These are phyloP conservation scores for Xylaria sp. DNA, from an alignment of 2,329 filamentous ascomycete species.

Conservation along the genomic window DNA sequence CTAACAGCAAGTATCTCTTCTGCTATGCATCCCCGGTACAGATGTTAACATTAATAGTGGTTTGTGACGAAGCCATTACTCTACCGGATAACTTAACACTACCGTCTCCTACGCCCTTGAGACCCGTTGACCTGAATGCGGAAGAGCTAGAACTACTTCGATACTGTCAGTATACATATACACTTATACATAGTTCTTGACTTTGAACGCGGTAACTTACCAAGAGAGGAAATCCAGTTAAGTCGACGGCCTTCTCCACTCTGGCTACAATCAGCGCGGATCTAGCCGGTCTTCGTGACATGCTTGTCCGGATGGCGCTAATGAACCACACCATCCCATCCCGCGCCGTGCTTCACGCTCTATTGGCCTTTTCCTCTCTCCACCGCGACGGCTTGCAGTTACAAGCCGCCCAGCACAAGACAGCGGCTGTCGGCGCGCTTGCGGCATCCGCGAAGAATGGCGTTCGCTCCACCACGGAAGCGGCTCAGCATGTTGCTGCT, in stretches of 20 bases:
- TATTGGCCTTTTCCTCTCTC: constrained; percentile 31
- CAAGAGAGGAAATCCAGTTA: constrained; percentile 14
- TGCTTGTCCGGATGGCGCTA: constrained; percentile 27
- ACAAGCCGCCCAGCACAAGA: constrained; percentile 31
- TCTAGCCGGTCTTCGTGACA: constrained; percentile 20
- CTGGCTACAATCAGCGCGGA: constrained; percentile 23
- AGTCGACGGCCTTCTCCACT: constrained; percentile 21
- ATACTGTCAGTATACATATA: constrained; percentile 27
- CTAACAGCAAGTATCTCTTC: constrained; percentile 21
- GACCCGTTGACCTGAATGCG: constrained; percentile 15
- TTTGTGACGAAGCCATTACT: background rate
- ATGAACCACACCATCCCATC: constrained; percentile 23
- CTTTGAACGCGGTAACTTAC: constrained; percentile 11
- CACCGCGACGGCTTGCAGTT: constrained; percentile 31
- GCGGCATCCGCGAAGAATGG: constrained; percentile 27
- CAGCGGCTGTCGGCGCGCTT: constrained; percentile 30
- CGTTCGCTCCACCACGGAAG: constrained; percentile 15
- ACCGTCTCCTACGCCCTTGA: constrained; percentile 1
- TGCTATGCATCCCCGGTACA: background rate
- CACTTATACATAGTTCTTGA: background rate
- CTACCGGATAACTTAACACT: constrained; percentile 27
- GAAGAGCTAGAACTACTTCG: constrained; percentile 29
- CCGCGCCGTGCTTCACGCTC: constrained; percentile 32
- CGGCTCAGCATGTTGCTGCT: constrained; percentile 30
- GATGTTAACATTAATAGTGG: constrained; percentile 20